These are phyloP conservation scores for Xylariaceae sp. DNA, from an alignment of 2,329 filamentous ascomycete species.

Conservation along the genomic window DNA sequence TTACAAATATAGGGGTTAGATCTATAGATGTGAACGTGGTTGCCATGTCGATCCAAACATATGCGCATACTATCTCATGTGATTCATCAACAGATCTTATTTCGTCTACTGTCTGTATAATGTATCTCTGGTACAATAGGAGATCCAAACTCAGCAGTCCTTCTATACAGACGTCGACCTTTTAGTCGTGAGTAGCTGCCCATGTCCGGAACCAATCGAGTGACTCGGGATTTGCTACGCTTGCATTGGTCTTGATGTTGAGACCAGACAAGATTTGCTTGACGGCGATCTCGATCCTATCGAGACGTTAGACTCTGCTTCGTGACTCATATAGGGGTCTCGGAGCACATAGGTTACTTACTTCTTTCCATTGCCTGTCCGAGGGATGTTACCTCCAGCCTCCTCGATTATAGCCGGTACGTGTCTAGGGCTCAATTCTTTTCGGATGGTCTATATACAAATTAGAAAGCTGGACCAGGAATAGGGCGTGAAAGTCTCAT, in stretches of 20 bases:
- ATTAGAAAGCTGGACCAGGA: not conserved
- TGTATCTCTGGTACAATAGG: not conserved
- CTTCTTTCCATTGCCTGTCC: conserved; percentile 96
- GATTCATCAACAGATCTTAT: not conserved
- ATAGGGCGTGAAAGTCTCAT: no score
- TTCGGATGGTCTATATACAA: conserved; percentile 50
- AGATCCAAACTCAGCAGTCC: not conserved
- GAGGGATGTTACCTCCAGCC: conserved; percentile 74
- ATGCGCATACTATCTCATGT: not conserved
- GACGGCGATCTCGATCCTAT: conserved; percentile 83
- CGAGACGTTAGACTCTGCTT: conserved; percentile 6
- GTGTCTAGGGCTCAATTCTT: conserved; percentile 80
- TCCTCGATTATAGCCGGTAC: conserved; percentile 79
- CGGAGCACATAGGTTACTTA: conserved; percentile 39
- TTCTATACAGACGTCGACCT: not conserved
- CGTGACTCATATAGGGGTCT: not conserved
- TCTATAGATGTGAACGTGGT: not conserved
- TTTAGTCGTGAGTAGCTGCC: conserved; percentile 41
- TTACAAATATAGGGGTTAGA: not conserved
- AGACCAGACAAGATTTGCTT: conserved; percentile 92
- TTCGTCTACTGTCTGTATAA: not conserved
- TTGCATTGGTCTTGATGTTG: conserved; percentile 82
- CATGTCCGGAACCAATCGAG: conserved; percentile 83
- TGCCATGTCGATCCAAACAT: not conserved
- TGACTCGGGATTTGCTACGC: conserved; percentile 86